phyloP scores from a whole-genome alignment of 208 protist genomes.

The Blechomonas ayalai region DNA sequence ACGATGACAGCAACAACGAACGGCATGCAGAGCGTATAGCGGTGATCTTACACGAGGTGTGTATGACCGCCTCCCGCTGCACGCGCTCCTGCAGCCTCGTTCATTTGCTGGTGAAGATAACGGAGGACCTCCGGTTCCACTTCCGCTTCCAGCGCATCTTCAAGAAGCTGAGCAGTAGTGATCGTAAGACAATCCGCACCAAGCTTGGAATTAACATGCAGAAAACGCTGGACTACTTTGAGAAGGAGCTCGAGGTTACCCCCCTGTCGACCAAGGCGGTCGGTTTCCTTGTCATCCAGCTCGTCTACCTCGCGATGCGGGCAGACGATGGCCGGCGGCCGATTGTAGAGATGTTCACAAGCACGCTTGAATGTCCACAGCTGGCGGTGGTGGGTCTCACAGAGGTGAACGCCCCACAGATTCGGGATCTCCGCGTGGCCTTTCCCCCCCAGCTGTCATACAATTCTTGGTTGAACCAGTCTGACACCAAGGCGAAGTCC shows the following conservation, averaged over 20 bases:
- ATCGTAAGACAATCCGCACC: conserved; percentile 71
- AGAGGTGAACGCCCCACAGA: conserved; percentile 43
- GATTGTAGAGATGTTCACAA: conserved; percentile 61
- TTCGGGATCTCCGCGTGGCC: conserved; percentile 75
- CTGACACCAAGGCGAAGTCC: conserved; percentile 85
- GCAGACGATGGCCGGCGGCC: conserved; percentile 30
- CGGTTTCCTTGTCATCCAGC: conserved; percentile 71
- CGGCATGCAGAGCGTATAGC: conserved; percentile 69
- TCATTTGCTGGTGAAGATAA: conserved; percentile 65
- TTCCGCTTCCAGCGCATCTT: conserved; percentile 75
- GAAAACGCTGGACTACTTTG: conserved; percentile 86
- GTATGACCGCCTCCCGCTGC: conserved; percentile 59
- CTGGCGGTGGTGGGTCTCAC: conserved; percentile 70
- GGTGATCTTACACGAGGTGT: conserved; percentile 52
- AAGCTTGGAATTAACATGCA: conserved; percentile 55
- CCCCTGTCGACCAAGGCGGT: conserved; percentile 62
- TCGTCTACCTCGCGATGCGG: conserved; percentile 67
- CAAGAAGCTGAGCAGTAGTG: conserved; percentile 40
- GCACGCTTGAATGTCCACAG: conserved; percentile 32
- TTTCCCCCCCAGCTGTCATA: conserved; percentile 88
- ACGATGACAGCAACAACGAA: conserved; percentile 24
- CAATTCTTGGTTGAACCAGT: conserved; percentile 84
- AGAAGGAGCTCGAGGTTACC: conserved; percentile 54
- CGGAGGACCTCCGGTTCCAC: conserved; percentile 80
- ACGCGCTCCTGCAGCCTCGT: conserved; percentile 59